Evolutionary conservation across 768 basidiomycete species (phyloP).

Genomic region (Suillus hirtellus): DNA sequence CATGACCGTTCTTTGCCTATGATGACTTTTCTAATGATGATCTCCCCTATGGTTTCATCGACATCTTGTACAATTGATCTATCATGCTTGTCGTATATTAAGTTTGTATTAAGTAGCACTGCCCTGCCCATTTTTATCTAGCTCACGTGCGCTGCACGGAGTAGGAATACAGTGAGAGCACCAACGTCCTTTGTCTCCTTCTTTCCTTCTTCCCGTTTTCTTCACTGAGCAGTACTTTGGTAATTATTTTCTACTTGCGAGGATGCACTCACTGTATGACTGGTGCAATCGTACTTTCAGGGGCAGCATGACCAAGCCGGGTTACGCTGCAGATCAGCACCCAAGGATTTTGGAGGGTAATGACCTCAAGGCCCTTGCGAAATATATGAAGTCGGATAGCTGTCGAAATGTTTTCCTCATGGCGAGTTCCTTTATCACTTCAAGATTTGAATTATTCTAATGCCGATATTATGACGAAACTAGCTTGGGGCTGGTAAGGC

Average conservation of each 20-base stretch:
- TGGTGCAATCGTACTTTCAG: slow-evolving; percentile 4
- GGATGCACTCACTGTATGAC: slow-evolving; percentile 6
- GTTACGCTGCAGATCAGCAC: slow-evolving; percentile 9
- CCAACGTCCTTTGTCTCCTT: not conserved
- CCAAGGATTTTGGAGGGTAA: slow-evolving; percentile 32
- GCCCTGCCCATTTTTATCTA: slow-evolving; percentile 1
- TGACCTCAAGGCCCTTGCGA: slow-evolving; percentile 50
- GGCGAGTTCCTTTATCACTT: slow-evolving; percentile 40
- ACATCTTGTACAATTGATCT: not conserved
- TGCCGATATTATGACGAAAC: not conserved
- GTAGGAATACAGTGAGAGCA: not conserved
- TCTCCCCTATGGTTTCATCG: not conserved
- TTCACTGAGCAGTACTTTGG: not conserved
- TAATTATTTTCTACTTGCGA: not conserved
- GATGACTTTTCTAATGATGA: not conserved
- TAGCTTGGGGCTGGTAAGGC: slow-evolving; percentile 69
- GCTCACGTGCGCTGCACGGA: not conserved
- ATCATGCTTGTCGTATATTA: not conserved
- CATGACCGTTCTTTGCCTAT: not conserved
- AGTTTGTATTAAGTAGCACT: not conserved
- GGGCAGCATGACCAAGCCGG: slow-evolving; percentile 5
- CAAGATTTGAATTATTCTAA: not conserved
- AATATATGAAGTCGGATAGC: slow-evolving; percentile 66
- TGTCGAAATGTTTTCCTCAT: slow-evolving; percentile 75
- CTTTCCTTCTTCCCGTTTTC: not conserved